Conservation (phyloP, 225 moss, liverwort and hornwort genomes). For the Pseudoscleropodium purum region DNA sequence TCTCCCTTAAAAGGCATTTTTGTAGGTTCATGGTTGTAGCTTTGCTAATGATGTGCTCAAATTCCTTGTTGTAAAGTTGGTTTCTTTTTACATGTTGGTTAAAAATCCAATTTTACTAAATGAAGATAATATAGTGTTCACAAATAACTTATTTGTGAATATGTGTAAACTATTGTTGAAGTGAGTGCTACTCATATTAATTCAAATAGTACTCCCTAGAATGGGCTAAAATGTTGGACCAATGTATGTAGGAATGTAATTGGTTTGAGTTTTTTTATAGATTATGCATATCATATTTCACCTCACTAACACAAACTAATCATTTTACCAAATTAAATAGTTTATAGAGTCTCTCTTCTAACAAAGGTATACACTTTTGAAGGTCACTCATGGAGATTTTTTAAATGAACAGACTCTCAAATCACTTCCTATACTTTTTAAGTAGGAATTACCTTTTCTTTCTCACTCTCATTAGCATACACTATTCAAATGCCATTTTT, state of each 20-base stretch:
- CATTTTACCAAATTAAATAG: neutral
- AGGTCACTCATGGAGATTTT: neutral
- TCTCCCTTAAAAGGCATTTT: neutral
- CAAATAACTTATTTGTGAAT: neutral
- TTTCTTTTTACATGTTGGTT: neutral
- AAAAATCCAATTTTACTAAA: neutral
- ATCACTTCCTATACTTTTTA: fast-evolving
- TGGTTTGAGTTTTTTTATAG: neutral
- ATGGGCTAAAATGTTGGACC: neutral
- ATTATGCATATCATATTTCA: neutral
- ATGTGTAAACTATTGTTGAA: fast-evolving
- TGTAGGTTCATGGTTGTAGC: neutral
- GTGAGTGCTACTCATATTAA: neutral
- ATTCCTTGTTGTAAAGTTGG: neutral
- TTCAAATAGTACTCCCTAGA: neutral
- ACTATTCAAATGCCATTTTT: too few species aligned
- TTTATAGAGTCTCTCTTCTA: neutral
- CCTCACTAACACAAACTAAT: neutral
- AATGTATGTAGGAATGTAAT: neutral
- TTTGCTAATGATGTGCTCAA: neutral
- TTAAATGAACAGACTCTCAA: neutral
- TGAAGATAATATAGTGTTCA: neutral
- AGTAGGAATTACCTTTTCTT: neutral
- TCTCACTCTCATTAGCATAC: neutral
- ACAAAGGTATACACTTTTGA: neutral